Conservation (phyloP, 257 asterid genomes). For the Fraxinus americana region DNA sequence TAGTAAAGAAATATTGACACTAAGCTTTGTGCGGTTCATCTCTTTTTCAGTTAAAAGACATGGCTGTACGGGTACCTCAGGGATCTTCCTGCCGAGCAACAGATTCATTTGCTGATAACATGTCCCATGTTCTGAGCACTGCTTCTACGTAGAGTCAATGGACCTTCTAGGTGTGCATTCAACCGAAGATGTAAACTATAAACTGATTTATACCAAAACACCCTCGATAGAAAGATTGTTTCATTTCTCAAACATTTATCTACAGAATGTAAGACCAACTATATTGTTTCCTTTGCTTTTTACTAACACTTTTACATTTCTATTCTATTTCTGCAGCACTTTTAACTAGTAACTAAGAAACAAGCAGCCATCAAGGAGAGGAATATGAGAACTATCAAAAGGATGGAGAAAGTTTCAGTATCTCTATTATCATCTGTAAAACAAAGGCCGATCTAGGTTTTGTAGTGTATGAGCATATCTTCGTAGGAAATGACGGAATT, state of each 20-base stretch:
- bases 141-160: constrained; percentile 40
- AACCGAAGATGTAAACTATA: neutral
- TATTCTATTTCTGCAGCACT: neutral
- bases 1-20: constrained; percentile 6
- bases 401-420: neutral
- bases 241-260: neutral
- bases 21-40: constrained; percentile 13
- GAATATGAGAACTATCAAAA: neutral
- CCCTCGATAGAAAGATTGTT: neutral
- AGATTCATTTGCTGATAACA: constrained; percentile 43
- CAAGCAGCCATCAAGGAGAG: neutral
- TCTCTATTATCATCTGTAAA: neutral
- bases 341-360: neutral
- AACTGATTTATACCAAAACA: neutral
- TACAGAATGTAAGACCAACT: neutral
- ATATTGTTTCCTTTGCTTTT: neutral
- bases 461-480: neutral
- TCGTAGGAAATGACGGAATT: neutral
- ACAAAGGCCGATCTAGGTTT: neutral
- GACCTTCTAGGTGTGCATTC: constrained; percentile 21
- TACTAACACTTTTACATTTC: neutral
- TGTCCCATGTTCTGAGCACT: constrained; percentile 38
- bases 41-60: constrained; percentile 52
- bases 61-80: constrained; percentile 46
- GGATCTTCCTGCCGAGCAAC: constrained; percentile 50